Evolutionary conservation across 345 rosid species (phyloP).

Genomic region (Salix dunnii): DNA sequence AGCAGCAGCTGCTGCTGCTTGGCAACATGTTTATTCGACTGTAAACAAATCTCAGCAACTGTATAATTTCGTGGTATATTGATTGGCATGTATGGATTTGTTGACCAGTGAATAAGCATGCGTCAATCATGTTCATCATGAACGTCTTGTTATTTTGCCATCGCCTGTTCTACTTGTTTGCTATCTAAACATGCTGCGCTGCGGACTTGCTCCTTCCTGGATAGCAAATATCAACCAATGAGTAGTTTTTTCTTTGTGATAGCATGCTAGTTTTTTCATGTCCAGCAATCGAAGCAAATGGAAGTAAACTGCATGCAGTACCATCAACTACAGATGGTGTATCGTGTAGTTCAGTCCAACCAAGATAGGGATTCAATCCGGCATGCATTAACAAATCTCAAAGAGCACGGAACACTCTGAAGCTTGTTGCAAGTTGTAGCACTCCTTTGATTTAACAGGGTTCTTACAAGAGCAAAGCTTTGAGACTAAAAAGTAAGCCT

Average conservation of each 20-base stretch:
- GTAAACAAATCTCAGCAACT: no score
- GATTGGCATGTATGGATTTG: no score
- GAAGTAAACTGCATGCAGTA: constrained; percentile 55
- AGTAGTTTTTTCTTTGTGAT: background rate
- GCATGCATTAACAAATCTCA: constrained; percentile 62
- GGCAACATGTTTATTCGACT: no score
- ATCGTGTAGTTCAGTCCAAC: constrained; percentile 61
- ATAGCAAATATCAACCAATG: no score
- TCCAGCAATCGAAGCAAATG: constrained; percentile 65
- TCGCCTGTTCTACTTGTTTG: no score
- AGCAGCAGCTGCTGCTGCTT: no score
- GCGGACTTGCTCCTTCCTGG: no score
- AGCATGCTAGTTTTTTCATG: background rate
- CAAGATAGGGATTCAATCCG: constrained; percentile 64
- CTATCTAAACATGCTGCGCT: no score
- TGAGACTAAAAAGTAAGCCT: background rate
- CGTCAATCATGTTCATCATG: no score
- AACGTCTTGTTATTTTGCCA: no score
- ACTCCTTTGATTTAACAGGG: background rate
- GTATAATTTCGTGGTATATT: no score
- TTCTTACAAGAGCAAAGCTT: background rate
- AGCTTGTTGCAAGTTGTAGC: background rate
- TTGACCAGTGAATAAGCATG: no score
- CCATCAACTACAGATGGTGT: constrained; percentile 41
- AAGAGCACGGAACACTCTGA: constrained; percentile 50